Evolutionary conservation across 371 early-diverging fungal species (phyloP), one percentile per base, ranked within the genome.

Genomic region (Cokeromyces recurvatus): DNA sequence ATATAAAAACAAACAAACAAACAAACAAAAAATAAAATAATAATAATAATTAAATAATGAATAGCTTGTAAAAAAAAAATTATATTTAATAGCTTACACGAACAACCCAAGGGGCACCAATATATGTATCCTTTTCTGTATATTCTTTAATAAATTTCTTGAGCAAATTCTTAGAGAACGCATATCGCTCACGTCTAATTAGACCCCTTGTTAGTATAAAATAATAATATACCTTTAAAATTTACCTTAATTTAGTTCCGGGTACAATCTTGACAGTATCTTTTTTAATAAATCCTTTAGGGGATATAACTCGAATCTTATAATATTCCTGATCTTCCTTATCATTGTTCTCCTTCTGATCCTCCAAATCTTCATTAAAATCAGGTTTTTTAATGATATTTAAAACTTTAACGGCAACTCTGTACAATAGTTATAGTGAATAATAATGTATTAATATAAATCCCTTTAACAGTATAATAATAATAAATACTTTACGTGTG

Each of bases 31-130:
- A 9, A 35, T 4, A 35, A 14, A 12, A 35, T 14, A 9, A 41
- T 10, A 29, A 24, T 10, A 1, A 27, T 29, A 17, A 24, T 27
- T 21, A 42, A 32, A 7, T 4, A 9, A 31, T 17, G 14, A n/a
- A 12, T 8, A n/a, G n/a, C n/a, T n/a, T n/a, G n/a, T n/a, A n/a
- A n/a, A n/a, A n/a, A n/a, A n/a, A n/a, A n/a, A n/a, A n/a, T n/a
- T n/a, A n/a, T n/a, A n/a, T n/a, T n/a, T n/a, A n/a, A n/a, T 36
- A 2, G 47, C 47, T 38, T 62, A 85, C 85, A 70, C 77, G 69
- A 44, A 87, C 74, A 17, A 81, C 44, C 84, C 86, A 87, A n/a
- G 88, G 88, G 16, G 87, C 82, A 9, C 86, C 85, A 21, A 79
- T 61, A 62, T 86, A 86, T 16, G 63, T 62, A 34, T 87, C 89